These are phyloP conservation scores for Grifola frondosa DNA, from an alignment of 1,284 basidiomycete genomes.

Conservation along the genomic window DNA sequence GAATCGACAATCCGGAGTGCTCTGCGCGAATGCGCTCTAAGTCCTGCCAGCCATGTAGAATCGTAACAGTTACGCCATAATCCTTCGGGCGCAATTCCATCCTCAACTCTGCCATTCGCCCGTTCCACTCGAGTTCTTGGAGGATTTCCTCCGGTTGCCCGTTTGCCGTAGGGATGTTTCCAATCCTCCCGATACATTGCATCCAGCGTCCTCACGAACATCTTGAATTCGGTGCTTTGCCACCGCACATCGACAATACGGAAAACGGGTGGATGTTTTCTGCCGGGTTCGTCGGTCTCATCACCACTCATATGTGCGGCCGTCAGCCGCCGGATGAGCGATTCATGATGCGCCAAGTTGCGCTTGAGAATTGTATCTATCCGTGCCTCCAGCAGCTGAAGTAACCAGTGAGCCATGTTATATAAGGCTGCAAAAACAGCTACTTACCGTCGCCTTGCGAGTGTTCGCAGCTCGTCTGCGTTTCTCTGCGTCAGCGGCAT, in stretches of 20 bases:
- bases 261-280: not conserved
- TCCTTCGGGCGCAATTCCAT: not conserved
- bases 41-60: not conserved
- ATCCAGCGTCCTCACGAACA: conserved; percentile 1
- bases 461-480: not conserved
- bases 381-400: not conserved
- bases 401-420: not conserved
- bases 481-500: not conserved
- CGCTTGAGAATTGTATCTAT: not conserved
- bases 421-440: too few species aligned
- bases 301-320: conserved; percentile 4
- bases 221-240: conserved; percentile 3
- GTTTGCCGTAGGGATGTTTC: not conserved
- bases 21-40: not conserved
- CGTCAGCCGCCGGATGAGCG: not conserved
- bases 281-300: not conserved
- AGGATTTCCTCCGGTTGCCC: conserved; percentile 1
- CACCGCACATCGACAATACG: conserved; percentile 3
- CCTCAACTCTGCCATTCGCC: not conserved
- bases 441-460: conserved; percentile 3
- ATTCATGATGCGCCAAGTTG: not conserved
- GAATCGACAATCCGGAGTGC: not conserved
- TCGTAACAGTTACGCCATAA: conserved; percentile 7
- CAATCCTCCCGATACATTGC: not conserved
- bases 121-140: not conserved